Conservation (phyloP, 352 stramenopile genomes). For the Phytophthora sansomeana region DNA sequence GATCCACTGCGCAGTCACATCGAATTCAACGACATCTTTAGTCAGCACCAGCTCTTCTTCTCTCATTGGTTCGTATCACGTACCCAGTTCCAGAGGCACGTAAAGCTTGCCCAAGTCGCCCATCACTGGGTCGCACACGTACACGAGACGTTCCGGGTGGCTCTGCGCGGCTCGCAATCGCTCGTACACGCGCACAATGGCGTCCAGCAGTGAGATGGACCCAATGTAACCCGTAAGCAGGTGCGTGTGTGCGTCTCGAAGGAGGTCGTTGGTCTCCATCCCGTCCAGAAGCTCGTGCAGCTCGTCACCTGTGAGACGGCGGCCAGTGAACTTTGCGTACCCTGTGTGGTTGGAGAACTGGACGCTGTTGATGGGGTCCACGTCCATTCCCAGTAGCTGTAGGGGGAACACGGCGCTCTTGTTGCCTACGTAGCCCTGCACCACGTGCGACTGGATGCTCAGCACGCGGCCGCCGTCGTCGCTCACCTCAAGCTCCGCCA, state of each 20-base stretch:
- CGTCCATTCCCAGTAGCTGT: constrained; percentile 86
- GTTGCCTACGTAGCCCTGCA: constrained; percentile 90
- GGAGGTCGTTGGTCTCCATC: constrained; percentile 75
- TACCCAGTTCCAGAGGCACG: constrained; percentile 80
- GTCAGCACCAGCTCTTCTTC: neutral
- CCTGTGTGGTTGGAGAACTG: constrained; percentile 91
- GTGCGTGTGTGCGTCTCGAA: constrained; percentile 77
- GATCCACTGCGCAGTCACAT: constrained; percentile 65
- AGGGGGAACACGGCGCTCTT: constrained; percentile 88
- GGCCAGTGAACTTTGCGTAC: constrained; percentile 78
- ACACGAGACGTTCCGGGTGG: constrained; percentile 60
- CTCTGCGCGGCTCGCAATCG: constrained; percentile 62
- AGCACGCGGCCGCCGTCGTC: constrained; percentile 72
- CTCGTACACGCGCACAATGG: constrained; percentile 74
- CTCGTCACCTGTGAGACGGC: constrained; percentile 76
- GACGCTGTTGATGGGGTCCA: constrained; percentile 90
- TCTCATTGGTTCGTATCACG: neutral
- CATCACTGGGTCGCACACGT: constrained; percentile 88
- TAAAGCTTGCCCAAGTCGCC: constrained; percentile 86
- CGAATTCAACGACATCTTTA: constrained; percentile 4
- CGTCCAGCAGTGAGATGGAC: constrained; percentile 70
- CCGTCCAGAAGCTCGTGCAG: constrained; percentile 82
- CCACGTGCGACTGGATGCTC: constrained; percentile 90
- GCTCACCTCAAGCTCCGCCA: constrained; percentile 25
- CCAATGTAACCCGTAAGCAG: constrained; percentile 87